Evolutionary conservation across 2,329 filamentous ascomycete species (phyloP).

Genomic region (Epichloe coenophiala): DNA sequence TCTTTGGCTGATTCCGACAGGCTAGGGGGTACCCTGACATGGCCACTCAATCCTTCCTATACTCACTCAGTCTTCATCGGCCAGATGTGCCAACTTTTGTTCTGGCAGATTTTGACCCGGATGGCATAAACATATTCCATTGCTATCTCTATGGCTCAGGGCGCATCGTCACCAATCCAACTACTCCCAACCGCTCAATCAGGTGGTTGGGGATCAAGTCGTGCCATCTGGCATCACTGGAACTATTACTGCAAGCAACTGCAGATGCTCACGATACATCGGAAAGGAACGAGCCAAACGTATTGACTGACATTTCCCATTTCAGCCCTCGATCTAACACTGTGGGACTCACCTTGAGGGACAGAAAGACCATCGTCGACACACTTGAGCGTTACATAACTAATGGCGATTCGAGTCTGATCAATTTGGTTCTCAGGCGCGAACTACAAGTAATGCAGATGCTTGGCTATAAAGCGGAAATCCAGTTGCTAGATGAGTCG

Average conservation of each 20-base stretch:
- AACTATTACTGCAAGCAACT: neutral
- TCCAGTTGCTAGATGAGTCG: slow-evolving; percentile 52
- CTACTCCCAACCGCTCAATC: slow-evolving; percentile 35
- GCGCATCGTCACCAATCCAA: slow-evolving; percentile 44
- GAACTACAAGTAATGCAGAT: slow-evolving; percentile 64
- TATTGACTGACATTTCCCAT: slow-evolving; percentile 11
- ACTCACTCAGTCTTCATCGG: slow-evolving; percentile 31
- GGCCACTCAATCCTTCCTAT: slow-evolving; percentile 52
- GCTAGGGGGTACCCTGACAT: slow-evolving; percentile 73
- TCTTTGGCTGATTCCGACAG: slow-evolving; percentile 24
- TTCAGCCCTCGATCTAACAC: slow-evolving; percentile 15
- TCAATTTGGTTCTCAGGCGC: slow-evolving; percentile 19
- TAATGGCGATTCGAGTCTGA: neutral
- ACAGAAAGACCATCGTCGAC: slow-evolving; percentile 42
- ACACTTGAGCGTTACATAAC: slow-evolving; percentile 34
- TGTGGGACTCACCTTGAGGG: slow-evolving; percentile 33
- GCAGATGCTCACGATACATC: neutral
- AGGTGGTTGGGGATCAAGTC: slow-evolving; percentile 51
- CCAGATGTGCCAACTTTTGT: slow-evolving; percentile 44
- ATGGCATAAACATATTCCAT: slow-evolving; percentile 59
- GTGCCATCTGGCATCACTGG: slow-evolving; percentile 22
- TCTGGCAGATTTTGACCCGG: slow-evolving; percentile 63
- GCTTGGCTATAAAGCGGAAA: slow-evolving; percentile 63
- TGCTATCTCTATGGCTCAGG: slow-evolving; percentile 65
- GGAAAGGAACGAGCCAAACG: neutral